phyloP scores from a whole-genome alignment of 768 basidiomycete genomes.

The Phylloporus sp. region DNA sequence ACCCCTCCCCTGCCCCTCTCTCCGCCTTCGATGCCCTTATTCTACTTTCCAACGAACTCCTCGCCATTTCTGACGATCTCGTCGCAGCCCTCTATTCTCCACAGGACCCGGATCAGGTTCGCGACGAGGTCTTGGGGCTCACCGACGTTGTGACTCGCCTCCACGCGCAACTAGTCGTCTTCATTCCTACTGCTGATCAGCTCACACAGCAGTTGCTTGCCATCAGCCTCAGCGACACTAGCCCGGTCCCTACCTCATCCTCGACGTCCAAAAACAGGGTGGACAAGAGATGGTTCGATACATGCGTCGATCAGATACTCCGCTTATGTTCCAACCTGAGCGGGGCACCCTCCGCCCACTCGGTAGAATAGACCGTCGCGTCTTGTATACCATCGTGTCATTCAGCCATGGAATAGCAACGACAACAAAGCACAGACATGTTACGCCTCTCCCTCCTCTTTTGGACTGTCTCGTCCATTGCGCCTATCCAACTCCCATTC shows the following conservation, averaged over 20 bases:
- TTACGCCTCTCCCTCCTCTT: conserved; percentile 32
- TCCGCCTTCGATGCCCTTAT: conserved; percentile 50
- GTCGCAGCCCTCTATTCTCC: conserved; percentile 64
- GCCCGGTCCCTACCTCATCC: neutral
- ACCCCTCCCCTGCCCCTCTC: conserved; percentile 22
- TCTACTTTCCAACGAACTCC: conserved; percentile 45
- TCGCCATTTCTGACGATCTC: conserved; percentile 61
- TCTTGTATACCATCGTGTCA: conserved; percentile 17
- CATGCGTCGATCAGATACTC: conserved; percentile 60
- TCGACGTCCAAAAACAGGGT: conserved; percentile 30
- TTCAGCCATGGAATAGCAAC: neutral
- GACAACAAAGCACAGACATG: conserved; percentile 21
- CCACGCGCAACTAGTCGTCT: conserved; percentile 23
- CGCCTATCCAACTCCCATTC: conserved; percentile 43
- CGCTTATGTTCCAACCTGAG: conserved; percentile 35
- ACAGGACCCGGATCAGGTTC: conserved; percentile 46
- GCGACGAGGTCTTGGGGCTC: conserved; percentile 37
- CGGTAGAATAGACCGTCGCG: neutral
- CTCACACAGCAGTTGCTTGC: conserved; percentile 24
- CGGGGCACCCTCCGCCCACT: conserved; percentile 15
- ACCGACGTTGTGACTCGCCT: conserved; percentile 36
- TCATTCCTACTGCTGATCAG: conserved; percentile 22
- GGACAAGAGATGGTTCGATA: conserved; percentile 56
- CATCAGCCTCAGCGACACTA: conserved; percentile 16
- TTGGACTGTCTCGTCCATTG: conserved; percentile 19